Evolutionary conservation across 768 basidiomycete genomes (phyloP).

Genomic region (Chalciporus piperatus): DNA sequence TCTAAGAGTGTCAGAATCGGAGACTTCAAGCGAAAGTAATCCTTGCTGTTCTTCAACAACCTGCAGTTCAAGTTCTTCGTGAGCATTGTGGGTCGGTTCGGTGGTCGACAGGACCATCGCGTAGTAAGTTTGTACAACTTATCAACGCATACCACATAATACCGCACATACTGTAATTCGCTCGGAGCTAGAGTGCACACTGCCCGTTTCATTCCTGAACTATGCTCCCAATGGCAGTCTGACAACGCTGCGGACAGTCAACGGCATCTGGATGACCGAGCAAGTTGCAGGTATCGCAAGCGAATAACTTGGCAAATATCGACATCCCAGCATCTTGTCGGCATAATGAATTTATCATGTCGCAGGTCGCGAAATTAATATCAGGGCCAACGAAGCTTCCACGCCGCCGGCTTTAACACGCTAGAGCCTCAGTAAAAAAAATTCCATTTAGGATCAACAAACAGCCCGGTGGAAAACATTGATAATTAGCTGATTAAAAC

Average conservation of each 20-base stretch:
- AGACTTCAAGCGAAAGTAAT: conserved; percentile 8
- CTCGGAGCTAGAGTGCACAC: not conserved
- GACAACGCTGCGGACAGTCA: not conserved
- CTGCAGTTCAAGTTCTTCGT: not conserved
- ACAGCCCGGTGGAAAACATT: not conserved
- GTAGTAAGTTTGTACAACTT: too few relatives aligned
- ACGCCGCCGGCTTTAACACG: too few relatives aligned
- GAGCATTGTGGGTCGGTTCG: not conserved
- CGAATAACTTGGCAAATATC: not conserved
- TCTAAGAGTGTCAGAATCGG: not conserved
- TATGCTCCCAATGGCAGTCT: not conserved
- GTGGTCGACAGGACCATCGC: too few relatives aligned
- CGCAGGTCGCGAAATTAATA: too few relatives aligned
- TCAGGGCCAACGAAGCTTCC: too few relatives aligned
- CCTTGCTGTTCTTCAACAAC: conserved; percentile 14
- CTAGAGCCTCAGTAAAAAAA: too few relatives aligned
- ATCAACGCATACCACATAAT: too few relatives aligned
- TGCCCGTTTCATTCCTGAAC: not conserved
- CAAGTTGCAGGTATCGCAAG: not conserved
- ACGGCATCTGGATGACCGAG: too few relatives aligned
- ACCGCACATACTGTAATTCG: not conserved
- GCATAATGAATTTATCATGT: not conserved
- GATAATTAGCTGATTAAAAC: conserved; percentile 23
- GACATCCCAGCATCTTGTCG: not conserved
- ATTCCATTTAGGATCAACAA: too few relatives aligned